A percentile compares a stretch with the other conserved stretches of the same genome.
These are phyloP conservation scores for Mastigamoeba balamuthi DNA, from an alignment of 78 protist species.

Conservation along the genomic window DNA sequence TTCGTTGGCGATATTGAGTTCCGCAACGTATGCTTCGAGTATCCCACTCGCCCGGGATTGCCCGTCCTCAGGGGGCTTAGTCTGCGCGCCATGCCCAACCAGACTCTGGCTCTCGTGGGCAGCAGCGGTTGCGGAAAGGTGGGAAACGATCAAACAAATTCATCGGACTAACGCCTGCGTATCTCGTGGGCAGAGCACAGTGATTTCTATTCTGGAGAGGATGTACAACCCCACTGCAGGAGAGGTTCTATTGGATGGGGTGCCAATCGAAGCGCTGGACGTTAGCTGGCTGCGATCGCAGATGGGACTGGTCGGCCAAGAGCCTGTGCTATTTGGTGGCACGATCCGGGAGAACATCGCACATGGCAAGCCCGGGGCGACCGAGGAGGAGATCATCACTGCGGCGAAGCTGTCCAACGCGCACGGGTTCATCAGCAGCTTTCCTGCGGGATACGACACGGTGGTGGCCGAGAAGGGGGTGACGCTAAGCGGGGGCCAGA, in stretches of 20 bases:
- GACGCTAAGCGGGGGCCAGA: slow-evolving; percentile 88
- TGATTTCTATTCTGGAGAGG: slow-evolving; percentile 29
- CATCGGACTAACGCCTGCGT: too few relatives aligned
- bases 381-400: slow-evolving; percentile 19
- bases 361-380: slow-evolving; percentile 49
- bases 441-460: slow-evolving; percentile 77
- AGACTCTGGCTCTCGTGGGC: slow-evolving; percentile 81
- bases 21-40: slow-evolving; percentile 54
- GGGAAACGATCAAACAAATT: too few relatives aligned
- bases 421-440: slow-evolving; percentile 66
- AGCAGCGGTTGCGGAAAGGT: slow-evolving; percentile 77
- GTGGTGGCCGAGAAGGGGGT: slow-evolving; percentile 72
- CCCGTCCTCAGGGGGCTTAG: slow-evolving; percentile 26
- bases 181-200: slow-evolving; percentile 83
- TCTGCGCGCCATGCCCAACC: slow-evolving; percentile 45
- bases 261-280: slow-evolving; percentile 11
- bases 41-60: slow-evolving; percentile 42
- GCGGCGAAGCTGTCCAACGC: slow-evolving; percentile 70
- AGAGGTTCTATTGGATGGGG: slow-evolving; percentile 49
- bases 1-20: slow-evolving; percentile 44
- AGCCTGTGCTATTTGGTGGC: slow-evolving; percentile 63
- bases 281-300: slow-evolving; percentile 38
- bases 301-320: slow-evolving; percentile 70
- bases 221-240: slow-evolving; percentile 54
- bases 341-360: slow-evolving; percentile 73